phyloP scores from a whole-genome alignment of 1,284 basidiomycete genomes.

The Sparassis latifolia region DNA sequence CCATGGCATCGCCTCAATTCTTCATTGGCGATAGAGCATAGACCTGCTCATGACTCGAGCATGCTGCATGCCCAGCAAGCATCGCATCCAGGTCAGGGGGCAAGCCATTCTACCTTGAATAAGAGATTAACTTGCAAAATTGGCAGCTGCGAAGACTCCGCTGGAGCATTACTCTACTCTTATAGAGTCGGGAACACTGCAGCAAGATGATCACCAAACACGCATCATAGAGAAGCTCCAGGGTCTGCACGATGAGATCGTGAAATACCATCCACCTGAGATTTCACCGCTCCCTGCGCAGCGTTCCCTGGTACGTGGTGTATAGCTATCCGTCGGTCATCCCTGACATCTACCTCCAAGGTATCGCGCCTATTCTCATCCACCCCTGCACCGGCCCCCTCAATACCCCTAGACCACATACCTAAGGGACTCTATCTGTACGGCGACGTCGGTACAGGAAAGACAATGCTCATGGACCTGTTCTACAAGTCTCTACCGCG shows the following conservation, averaged over 20 bases:
- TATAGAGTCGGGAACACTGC: constrained; percentile 64
- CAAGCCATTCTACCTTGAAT: too few species aligned
- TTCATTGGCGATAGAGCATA: constrained; percentile 7
- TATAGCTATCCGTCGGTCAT: neutral
- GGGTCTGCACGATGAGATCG: constrained; percentile 69
- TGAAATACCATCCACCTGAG: constrained; percentile 65
- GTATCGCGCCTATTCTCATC: constrained; percentile 61
- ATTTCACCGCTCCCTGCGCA: constrained; percentile 38
- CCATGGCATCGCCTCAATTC: constrained; percentile 12
- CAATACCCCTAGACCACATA: constrained; percentile 39
- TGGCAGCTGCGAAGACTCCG: constrained; percentile 34
- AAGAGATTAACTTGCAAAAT: too few species aligned
- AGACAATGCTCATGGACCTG: constrained; percentile 99
- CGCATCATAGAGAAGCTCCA: constrained; percentile 82
- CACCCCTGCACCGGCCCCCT: constrained; percentile 17
- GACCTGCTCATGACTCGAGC: neutral
- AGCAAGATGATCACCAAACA: constrained; percentile 80
- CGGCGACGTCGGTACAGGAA: constrained; percentile 95
- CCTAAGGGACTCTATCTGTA: constrained; percentile 95
- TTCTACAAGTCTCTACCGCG: constrained; percentile 88
- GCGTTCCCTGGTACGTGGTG: constrained; percentile 17
- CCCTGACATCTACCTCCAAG: constrained; percentile 16
- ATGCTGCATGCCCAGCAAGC: neutral
- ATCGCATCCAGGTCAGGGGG: too few species aligned
- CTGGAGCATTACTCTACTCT: constrained; percentile 71